A percentile compares a stretch with the other conserved stretches of the same genome.
Evolutionary conservation across 2,329 filamentous ascomycete genomes (phyloP).

Genomic region (Sclerotinia trifoliorum): DNA sequence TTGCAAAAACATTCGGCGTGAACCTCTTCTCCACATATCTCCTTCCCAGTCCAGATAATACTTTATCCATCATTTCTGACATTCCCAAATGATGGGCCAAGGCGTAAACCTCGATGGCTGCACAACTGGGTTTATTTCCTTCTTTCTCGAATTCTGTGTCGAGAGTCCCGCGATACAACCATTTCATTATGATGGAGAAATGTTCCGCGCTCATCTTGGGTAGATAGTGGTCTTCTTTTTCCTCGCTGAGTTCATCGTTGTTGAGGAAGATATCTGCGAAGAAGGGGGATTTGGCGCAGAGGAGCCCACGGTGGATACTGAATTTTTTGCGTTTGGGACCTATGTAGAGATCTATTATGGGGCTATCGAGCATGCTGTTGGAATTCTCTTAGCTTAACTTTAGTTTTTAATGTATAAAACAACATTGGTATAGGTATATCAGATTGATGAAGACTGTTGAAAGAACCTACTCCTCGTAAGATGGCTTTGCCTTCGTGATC

Average conservation of each 20-base stretch:
- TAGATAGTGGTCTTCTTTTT: slow-evolving; percentile 4
- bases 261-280: slow-evolving; percentile 13
- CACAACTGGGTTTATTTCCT: slow-evolving; percentile 6
- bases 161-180: slow-evolving; percentile 8
- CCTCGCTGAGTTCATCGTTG: slow-evolving; percentile 15
- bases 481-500: neutral
- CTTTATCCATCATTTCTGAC: slow-evolving; percentile 10
- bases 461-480: slow-evolving; percentile 3
- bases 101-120: slow-evolving; percentile 8
- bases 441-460: neutral
- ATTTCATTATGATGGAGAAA: slow-evolving; percentile 16
- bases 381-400: neutral
- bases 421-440: neutral
- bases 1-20: slow-evolving; percentile 3
- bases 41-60: neutral
- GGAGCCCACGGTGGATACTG: slow-evolving; percentile 18
- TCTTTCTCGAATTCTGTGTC: slow-evolving; percentile 9
- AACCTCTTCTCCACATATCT: slow-evolving; percentile 18
- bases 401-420: neutral
- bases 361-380: slow-evolving; percentile 5
- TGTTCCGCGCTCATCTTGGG: neutral
- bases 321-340: slow-evolving; percentile 23
- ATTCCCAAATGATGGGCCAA: neutral
- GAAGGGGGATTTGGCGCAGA: slow-evolving; percentile 21
- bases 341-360: slow-evolving; percentile 23